A percentile compares a stretch with the other conserved stretches of the same genome.
phyloP scores from a whole-genome alignment of 495 filamentous ascomycete species.

The Apodospora peruviana region DNA sequence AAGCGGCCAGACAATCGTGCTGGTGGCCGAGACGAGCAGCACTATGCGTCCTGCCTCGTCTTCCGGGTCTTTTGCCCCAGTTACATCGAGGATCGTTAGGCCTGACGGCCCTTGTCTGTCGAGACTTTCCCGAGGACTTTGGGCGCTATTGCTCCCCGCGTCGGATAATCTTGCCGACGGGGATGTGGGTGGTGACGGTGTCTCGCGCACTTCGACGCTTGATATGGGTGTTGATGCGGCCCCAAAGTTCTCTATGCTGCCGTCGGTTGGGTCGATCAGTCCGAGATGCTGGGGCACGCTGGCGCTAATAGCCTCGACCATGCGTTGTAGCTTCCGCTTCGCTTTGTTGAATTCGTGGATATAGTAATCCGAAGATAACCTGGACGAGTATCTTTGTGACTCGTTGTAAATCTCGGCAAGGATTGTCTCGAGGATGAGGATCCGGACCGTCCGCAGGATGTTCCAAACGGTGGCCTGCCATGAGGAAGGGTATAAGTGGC shows the following conservation, averaged over 20 bases:
- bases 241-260: constrained; percentile 13
- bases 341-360: constrained; percentile 22
- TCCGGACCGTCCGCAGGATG: constrained; percentile 49
- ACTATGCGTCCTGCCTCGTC: constrained; percentile 29
- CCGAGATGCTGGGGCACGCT: constrained; percentile 43
- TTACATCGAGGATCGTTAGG: constrained; percentile 28
- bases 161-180: constrained; percentile 18
- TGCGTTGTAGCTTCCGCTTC: constrained; percentile 23
- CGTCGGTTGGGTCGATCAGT: constrained; percentile 23
- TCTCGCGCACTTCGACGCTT: constrained; percentile 26
- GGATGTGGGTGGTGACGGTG: constrained; percentile 23
- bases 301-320: constrained; percentile 39
- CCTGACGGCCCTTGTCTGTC: constrained; percentile 7
- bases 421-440: constrained; percentile 54
- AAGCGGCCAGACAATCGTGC: constrained; percentile 33
- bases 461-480: constrained; percentile 53
- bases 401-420: constrained; percentile 24
- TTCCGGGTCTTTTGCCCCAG: constrained; percentile 14
- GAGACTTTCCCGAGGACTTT: constrained; percentile 1
- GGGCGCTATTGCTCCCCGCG: constrained; percentile 13
- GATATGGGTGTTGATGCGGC: constrained; percentile 18
- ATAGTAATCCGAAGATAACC: constrained; percentile 11
- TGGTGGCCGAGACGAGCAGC: constrained; percentile 29
- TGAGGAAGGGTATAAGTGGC: constrained; percentile 49
- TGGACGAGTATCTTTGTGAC: constrained; percentile 7